Evolutionary conservation across 768 basidiomycete genomes (phyloP), one percentile per base, ranked within the genome.

Genomic region (Suillus americanus): DNA sequence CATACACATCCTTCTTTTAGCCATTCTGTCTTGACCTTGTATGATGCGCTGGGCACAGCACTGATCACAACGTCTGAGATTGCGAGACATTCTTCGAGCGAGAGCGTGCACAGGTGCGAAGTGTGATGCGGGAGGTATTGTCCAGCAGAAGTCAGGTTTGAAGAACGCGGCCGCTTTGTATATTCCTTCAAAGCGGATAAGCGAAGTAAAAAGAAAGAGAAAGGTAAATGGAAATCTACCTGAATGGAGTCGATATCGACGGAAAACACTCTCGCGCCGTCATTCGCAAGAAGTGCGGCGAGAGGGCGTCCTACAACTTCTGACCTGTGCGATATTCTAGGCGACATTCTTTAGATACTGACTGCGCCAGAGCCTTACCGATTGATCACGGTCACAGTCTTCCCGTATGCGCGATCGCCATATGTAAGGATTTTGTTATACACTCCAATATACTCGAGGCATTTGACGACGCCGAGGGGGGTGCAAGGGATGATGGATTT

Each of bases 401-500:
- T 94, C 9, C 95, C 95, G 71, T 94, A 95, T 9, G 95, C 96
- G 38, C 96, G 86, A 76, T 98, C 95, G 40, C 97, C 97, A 74
- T 97, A 98, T 1, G 91, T 88, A 18, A 99, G 83, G 69, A 98
- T 84, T 68, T 79, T 89, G 79, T 98, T 98, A 81, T 99, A 99
- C 16, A 99, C 94, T 12, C 95, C 91, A 48, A 90, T 82, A 73
- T 89, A 84, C 74, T 99, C 97, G 28, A 99, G 82, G 66, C 89
- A 92, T 78, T 99, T 99, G 68, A 99, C 96, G 72, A 98, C 91
- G 3, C 95, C 97, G 13, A 99, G 85, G 0, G 97, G 96, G 5
- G 97, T 99, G 77, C 97, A 99, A 0, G 97, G 97, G 41, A 99
- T 85, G 72, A 99, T 94, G 5, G 95, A 97, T 78, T 99, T 99